Base-by-base conservation (phyloP, 2,329 filamentous ascomycete genomes). In the Camillea tinctor region DNA sequence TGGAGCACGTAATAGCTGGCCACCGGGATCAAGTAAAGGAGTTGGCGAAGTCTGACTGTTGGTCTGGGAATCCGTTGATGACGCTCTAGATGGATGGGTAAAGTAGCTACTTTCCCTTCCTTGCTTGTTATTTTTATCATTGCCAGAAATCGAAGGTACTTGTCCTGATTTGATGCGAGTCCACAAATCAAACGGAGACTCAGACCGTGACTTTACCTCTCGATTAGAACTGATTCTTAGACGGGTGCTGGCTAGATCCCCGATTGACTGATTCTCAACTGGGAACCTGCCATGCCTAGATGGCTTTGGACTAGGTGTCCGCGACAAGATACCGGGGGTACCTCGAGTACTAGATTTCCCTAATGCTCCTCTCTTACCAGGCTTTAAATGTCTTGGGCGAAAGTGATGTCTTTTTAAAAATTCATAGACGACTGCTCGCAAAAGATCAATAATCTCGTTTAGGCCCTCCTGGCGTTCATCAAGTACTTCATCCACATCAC, bases 351-450 rank as follows among this genome's bases (percentile, higher is more conserved):
- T 9, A 15, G 51, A 22, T n/a, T 57, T 54, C 13, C 26, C 55
- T 21, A 59, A 60, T 17, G 50, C 13, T 23, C 24, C 15, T 44
- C 21, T 52, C 21, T 51, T 54, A 15, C 58, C 59, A 36, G 55
- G 56, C 24, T 54, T 69, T 44, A 69, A 61, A 56, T 69, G 61
- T 50, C 74, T 80, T 9, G 90, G 88, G 3, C 83, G 81, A 66
- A 94, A 89, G 62, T 89, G 81, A 68, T 95, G 83, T 24, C 87
- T 87, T 58, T 85, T 86, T 6, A 98, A 76, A 74, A 96, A 97
- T 61, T 92, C 86, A 54, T 82, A 84, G 23, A 91, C 80, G 71
- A 93, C 84, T 0, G 86, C 86, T 54, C 82, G 81, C 9, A 97
- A 70, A 2, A 97, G 79, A 50, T 89, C 84, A 0, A 84, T 66